Conservation (phyloP, 345 rosid species). For the Salix koriyanagi region DNA sequence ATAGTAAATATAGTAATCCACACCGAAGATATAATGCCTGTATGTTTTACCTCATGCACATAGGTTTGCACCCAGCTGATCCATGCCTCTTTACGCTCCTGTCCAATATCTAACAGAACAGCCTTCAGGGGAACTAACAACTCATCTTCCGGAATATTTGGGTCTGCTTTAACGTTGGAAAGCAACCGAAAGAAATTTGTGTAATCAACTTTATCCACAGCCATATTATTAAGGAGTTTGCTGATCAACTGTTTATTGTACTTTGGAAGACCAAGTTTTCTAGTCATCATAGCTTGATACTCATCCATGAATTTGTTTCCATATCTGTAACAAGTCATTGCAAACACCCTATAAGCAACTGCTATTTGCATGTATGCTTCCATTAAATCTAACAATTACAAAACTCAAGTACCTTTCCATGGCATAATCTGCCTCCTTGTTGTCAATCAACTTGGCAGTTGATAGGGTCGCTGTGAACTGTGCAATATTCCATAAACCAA, state of each 20-base stretch:
- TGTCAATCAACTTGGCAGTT: constrained; percentile 66
- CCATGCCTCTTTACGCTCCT: constrained; percentile 97
- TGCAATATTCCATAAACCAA: constrained; percentile 88
- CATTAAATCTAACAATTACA: neutral
- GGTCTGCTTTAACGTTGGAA: constrained; percentile 73
- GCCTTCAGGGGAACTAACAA: constrained; percentile 75
- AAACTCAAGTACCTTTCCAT: constrained; percentile 66
- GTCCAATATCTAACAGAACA: constrained; percentile 84
- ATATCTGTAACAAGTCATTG: constrained; percentile 47
- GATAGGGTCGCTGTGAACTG: constrained; percentile 68
- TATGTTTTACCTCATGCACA: constrained; percentile 67
- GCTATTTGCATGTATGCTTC: neutral
- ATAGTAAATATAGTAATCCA: neutral
- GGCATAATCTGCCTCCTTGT: constrained; percentile 80
- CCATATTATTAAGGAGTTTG: constrained; percentile 84
- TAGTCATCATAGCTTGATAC: constrained; percentile 85
- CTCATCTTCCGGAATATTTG: constrained; percentile 52
- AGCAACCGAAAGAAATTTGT: constrained; percentile 86
- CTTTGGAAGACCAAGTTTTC: constrained; percentile 84
- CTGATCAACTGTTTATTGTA: constrained; percentile 83
- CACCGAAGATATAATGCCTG: neutral
- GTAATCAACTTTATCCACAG: constrained; percentile 96
- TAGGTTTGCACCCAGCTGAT: constrained; percentile 76
- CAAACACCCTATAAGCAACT: neutral
- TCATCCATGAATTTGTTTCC: constrained; percentile 95